Conservation (phyloP, 2,329 filamentous ascomycete genomes). For the Ceratocystis diversiconidia region DNA sequence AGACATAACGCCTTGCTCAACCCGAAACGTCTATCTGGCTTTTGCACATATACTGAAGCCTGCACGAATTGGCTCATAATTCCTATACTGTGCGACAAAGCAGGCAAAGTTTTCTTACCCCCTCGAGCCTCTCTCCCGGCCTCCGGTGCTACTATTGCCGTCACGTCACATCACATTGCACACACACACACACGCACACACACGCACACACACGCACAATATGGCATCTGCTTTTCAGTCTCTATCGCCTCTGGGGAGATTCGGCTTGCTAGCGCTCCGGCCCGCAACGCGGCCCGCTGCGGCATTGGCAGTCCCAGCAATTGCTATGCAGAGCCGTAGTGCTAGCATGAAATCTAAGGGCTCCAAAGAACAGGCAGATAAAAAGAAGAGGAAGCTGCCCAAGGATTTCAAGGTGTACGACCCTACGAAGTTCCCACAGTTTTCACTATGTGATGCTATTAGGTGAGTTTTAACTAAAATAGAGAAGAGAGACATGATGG, state of each 20-base stretch:
- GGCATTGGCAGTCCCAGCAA: neutral
- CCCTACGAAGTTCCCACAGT: conserved; percentile 51
- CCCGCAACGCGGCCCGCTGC: neutral
- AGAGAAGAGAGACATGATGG: neutral
- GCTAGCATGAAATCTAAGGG: conserved; percentile 18
- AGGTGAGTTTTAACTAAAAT: conserved; percentile 38
- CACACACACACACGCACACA: neutral
- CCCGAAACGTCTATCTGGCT: neutral
- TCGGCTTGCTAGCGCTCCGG: conserved; percentile 10
- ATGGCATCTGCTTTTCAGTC: conserved; percentile 9
- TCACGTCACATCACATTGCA: neutral
- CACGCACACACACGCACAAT: neutral
- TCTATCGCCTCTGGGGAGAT: conserved; percentile 6
- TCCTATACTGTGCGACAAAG: too few relatives aligned
- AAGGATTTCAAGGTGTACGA: conserved; percentile 55
- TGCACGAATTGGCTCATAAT: neutral
- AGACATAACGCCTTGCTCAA: neutral
- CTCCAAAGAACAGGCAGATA: conserved; percentile 26
- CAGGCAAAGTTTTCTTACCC: too few relatives aligned
- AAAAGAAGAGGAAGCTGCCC: conserved; percentile 43
- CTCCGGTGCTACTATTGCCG: too few relatives aligned
- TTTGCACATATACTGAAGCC: neutral
- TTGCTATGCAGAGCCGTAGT: conserved; percentile 16
- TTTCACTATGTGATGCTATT: conserved; percentile 82
- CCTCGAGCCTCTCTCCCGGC: too few relatives aligned